Evolutionary conservation across 257 asterid genomes (phyloP).

Genomic region (Leonotis leonurus): DNA sequence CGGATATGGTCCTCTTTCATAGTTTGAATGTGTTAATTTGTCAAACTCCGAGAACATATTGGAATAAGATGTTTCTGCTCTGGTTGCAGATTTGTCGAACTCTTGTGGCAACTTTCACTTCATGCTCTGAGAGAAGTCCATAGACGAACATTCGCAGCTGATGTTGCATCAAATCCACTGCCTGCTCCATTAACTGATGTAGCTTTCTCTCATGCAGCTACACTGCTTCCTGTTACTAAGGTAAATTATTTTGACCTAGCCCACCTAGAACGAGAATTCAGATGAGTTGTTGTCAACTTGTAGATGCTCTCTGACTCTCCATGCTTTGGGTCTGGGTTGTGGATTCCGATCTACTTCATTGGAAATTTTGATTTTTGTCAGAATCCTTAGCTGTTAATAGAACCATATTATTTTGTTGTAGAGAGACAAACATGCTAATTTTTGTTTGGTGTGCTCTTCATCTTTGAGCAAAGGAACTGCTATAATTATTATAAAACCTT

Average conservation of each 20-base stretch:
- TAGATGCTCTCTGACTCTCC: background rate
- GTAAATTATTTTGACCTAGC: constrained; percentile 32
- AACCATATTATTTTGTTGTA: background rate
- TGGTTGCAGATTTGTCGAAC: constrained; percentile 82
- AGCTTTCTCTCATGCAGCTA: constrained; percentile 98
- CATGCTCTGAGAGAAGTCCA: constrained; percentile 99
- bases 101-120: constrained; percentile 95
- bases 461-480: background rate
- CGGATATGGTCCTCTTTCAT: too few relatives aligned
- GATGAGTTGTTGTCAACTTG: background rate
- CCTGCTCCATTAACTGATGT: constrained; percentile 98
- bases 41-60: background rate
- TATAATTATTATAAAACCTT: background rate
- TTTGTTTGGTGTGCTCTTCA: background rate
- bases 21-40: background rate
- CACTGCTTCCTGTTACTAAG: constrained; percentile 94
- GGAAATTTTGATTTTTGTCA: too few relatives aligned
- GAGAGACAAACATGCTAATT: background rate
- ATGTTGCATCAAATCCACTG: constrained; percentile 79
- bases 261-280: too few relatives aligned
- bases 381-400: background rate
- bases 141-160: constrained; percentile 80
- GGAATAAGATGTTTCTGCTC: too few relatives aligned
- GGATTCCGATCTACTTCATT: constrained; percentile 1
- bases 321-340: background rate